Conservation (phyloP, 139 green algal genomes). For the Picochlorum sp. region DNA sequence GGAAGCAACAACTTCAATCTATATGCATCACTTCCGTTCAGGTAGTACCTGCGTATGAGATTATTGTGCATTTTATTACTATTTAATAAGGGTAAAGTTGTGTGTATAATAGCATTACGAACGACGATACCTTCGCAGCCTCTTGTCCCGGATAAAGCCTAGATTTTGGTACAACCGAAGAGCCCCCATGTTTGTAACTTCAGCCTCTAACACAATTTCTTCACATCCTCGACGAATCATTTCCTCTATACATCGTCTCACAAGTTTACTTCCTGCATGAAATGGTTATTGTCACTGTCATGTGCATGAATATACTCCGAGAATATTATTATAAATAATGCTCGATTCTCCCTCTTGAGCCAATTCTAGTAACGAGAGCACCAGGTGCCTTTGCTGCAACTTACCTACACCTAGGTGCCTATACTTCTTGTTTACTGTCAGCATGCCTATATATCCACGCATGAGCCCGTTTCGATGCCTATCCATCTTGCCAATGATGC, state of each 20-base stretch:
- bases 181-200: constrained; percentile 86
- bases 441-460: constrained; percentile 96
- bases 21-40: constrained; percentile 89
- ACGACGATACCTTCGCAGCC: constrained; percentile 76
- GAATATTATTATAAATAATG: no score
- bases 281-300: background rate
- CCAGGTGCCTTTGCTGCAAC: background rate
- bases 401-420: constrained; percentile 69
- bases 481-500: constrained; percentile 93
- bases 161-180: constrained; percentile 86
- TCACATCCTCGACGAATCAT: constrained; percentile 55
- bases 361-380: no score
- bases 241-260: constrained; percentile 47
- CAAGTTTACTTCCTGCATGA: constrained; percentile 63
- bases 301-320: background rate
- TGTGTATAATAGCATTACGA: no score
- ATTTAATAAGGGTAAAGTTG: background rate
- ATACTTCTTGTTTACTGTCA: constrained; percentile 84
- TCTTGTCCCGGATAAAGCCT: constrained; percentile 97
- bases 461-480: constrained; percentile 44
- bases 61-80: constrained; percentile 24
- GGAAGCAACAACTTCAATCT: constrained; percentile 92
- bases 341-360: no score
- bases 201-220: constrained; percentile 92
- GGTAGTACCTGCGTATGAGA: no score